A percentile compares a stretch with the other conserved stretches of the same genome.
These are phyloP conservation scores for Fusarium veterinarium DNA, from an alignment of 2,329 filamentous ascomycete genomes.

Conservation along the genomic window DNA sequence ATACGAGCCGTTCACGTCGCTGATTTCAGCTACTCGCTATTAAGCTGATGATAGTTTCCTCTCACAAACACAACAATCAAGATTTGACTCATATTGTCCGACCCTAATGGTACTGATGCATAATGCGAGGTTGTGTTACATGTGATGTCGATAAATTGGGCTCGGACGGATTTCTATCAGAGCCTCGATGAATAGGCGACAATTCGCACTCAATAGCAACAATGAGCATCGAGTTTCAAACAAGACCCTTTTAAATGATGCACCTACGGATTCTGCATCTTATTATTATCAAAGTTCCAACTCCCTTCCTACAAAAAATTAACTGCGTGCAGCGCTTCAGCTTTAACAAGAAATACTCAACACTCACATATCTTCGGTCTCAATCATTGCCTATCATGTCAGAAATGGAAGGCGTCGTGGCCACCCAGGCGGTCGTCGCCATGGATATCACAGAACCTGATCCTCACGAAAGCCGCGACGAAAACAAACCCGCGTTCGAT, in stretches of 20 bases:
- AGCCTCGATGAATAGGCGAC: conserved; percentile 1
- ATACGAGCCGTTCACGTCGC: not conserved
- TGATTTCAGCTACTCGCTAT: not conserved
- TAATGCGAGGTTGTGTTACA: conserved; percentile 23
- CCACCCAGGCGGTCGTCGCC: not conserved
- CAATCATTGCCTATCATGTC: not conserved
- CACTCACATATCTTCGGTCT: not conserved
- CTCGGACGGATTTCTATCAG: conserved; percentile 4
- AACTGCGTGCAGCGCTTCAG: not conserved
- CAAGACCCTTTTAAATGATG: not conserved
- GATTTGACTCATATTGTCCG: conserved; percentile 9
- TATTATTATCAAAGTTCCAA: not conserved
- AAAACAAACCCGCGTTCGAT: conserved; percentile 2
- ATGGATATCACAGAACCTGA: conserved; percentile 13
- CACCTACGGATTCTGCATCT: not conserved
- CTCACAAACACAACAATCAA: conserved; percentile 5
- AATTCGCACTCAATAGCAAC: conserved; percentile 5
- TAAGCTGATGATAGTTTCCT: not conserved
- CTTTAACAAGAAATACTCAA: not conserved
- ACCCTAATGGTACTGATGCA: conserved; percentile 3
- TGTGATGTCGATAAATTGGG: conserved; percentile 8
- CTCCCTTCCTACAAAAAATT: not conserved
- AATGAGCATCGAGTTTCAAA: not conserved
- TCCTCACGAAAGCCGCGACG: not conserved
- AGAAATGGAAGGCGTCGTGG: conserved; percentile 17